phyloP scores from a whole-genome alignment of 2,329 filamentous ascomycete genomes.

The Stenocarpella maydis region DNA sequence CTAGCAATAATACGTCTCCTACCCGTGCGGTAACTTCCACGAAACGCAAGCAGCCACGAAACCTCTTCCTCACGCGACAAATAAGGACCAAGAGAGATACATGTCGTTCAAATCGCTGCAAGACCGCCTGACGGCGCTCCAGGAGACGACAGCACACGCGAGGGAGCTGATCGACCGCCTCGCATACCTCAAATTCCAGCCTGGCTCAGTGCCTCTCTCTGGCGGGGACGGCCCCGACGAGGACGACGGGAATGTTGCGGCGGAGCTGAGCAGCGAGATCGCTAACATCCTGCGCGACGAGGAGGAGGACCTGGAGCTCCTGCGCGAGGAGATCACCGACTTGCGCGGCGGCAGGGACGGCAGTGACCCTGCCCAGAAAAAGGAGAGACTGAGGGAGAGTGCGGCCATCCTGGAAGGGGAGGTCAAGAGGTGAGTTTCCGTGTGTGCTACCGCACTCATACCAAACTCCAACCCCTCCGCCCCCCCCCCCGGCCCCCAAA shows the following conservation, averaged over 20 bases:
- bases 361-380: slow-evolving; percentile 67
- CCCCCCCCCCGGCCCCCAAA: too few relatives aligned
- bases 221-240: slow-evolving; percentile 40
- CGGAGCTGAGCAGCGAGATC: slow-evolving; percentile 84
- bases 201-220: slow-evolving; percentile 62
- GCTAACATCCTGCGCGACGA: slow-evolving; percentile 78
- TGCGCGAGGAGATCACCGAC: slow-evolving; percentile 81
- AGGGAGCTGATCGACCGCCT: slow-evolving; percentile 67
- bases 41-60: not conserved
- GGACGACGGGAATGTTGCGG: slow-evolving; percentile 60
- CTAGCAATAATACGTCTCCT: not conserved
- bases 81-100: not conserved
- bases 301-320: slow-evolving; percentile 83
- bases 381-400: slow-evolving; percentile 70
- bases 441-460: slow-evolving; percentile 27
- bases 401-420: slow-evolving; percentile 74
- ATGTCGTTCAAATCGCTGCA: slow-evolving; percentile 70
- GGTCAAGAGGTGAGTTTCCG: slow-evolving; percentile 68
- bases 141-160: slow-evolving; percentile 68
- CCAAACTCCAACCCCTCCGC: too few relatives aligned
- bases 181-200: slow-evolving; percentile 64
- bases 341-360: slow-evolving; percentile 61
- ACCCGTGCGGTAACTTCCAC: not conserved
- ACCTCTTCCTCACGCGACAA: not conserved
- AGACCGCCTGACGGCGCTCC: slow-evolving; percentile 66